Evolutionary conservation across 2,329 filamentous ascomycete genomes (phyloP).

Genomic region (Aureobasidium mangrovei): DNA sequence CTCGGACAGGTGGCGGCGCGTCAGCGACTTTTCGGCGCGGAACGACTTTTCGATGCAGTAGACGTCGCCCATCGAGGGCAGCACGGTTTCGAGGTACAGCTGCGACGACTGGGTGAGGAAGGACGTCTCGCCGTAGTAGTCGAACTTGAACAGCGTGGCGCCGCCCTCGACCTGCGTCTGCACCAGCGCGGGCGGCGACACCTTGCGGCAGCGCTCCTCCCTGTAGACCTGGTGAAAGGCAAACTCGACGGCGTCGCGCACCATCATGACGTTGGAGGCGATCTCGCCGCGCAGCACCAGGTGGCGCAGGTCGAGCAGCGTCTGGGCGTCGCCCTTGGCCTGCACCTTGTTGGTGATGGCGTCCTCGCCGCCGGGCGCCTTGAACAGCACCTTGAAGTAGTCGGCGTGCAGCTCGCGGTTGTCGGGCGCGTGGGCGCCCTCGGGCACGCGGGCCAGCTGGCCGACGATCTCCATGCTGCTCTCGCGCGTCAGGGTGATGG

Average conservation of each 20-base stretch:
- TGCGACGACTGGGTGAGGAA: conserved; percentile 96
- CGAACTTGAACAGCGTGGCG: conserved; percentile 78
- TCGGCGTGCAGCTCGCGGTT: conserved; percentile 84
- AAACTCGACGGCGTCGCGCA: conserved; percentile 70
- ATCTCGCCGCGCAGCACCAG: conserved; percentile 77
- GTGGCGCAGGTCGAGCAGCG: conserved; percentile 73
- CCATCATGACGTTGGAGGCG: conserved; percentile 76
- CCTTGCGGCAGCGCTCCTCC: conserved; percentile 69
- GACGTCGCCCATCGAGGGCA: conserved; percentile 85
- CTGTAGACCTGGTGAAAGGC: conserved; percentile 75
- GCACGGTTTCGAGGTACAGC: conserved; percentile 90
- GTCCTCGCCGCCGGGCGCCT: conserved; percentile 77
- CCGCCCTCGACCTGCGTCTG: conserved; percentile 94
- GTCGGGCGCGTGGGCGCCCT: conserved; percentile 68
- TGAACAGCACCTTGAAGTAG: conserved; percentile 58
- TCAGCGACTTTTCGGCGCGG: conserved; percentile 93
- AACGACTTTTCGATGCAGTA: conserved; percentile 99
- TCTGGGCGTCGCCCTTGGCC: conserved; percentile 59
- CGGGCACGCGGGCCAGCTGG: conserved; percentile 73
- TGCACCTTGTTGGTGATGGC: conserved; percentile 80
- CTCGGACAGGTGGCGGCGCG: conserved; percentile 86
- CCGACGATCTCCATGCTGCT: conserved; percentile 79
- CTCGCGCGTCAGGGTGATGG: conserved; percentile 73
- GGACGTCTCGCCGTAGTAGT: conserved; percentile 82
- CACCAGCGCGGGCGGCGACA: conserved; percentile 81